Base-by-base conservation (phyloP, 1,139 yeast species). In the Debaryomyces subglobosus region DNA sequence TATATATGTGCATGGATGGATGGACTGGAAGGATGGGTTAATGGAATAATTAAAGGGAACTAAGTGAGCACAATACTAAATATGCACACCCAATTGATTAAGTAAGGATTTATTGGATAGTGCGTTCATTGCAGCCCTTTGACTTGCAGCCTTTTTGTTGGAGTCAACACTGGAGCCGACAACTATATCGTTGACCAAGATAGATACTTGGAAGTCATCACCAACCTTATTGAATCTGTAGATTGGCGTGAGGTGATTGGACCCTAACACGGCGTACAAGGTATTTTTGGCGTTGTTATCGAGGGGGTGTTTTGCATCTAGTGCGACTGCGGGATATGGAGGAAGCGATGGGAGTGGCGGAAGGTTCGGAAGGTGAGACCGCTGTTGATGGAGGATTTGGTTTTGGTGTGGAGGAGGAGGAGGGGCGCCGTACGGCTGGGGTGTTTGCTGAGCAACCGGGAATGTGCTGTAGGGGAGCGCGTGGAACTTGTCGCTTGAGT, bases 121-220 rank as follows among this genome's bases (percentile, higher is more conserved):
- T 3, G 72, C 72, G 44, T 63, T 59, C 67, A 60, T 57, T 5
- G 72, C 71, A 6, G 72, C 71, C 56, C 62, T 63, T 35, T 63
- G 68, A 15, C 64, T 60, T 24, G 76, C 73, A 12, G 58, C 51
- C 47, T 64, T 63, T 53, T 69, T 68, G 45, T 59, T 65, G 3
- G 53, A 45, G 50, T 71, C 74, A 39, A 59, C 57, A 4, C 75
- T 74, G 13, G 59, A 60, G 1, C 77, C 78, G 21, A 73, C 58
- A 3, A 65, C 56, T 10, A 61, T 47, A 9, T 66, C 68, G 46
- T 68, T 66, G 33, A 66, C 66, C 38, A 38, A 42, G 46, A 48
- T 43, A 29, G 59, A 53, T 12, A 62, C 63, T 42, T 59, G 64
- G 52, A 58, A 60, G 13, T 62, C 65, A 36, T 52, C 55, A 2